Evolutionary conservation across 352 stramenopile genomes (phyloP).

Genomic region (Phytophthora europaea): DNA sequence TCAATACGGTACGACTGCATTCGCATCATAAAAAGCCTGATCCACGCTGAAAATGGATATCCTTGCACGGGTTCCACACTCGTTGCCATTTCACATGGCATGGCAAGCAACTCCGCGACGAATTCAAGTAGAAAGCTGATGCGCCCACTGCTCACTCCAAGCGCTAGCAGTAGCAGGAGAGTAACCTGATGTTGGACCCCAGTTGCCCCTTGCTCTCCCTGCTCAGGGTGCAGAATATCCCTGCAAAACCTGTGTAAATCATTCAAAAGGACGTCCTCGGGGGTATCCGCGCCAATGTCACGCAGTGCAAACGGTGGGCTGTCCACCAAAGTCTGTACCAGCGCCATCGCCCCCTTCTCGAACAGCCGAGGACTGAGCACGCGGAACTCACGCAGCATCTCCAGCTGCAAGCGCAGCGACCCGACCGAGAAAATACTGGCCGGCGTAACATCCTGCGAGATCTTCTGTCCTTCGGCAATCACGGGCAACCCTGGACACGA

Average conservation of each 20-base stretch:
- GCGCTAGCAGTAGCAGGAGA: slow-evolving; percentile 59
- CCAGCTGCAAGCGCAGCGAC: slow-evolving; percentile 73
- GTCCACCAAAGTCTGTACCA: slow-evolving; percentile 69
- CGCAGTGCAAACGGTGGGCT: slow-evolving; percentile 66
- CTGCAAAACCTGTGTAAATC: slow-evolving; percentile 66
- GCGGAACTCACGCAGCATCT: slow-evolving; percentile 74
- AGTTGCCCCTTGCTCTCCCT: slow-evolving; percentile 5
- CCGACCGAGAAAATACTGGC: slow-evolving; percentile 58
- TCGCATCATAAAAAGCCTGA: slow-evolving; percentile 47
- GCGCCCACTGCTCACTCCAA: slow-evolving; percentile 69
- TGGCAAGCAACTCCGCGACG: slow-evolving; percentile 37
- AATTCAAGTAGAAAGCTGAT: slow-evolving; percentile 67
- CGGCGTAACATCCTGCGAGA: slow-evolving; percentile 29
- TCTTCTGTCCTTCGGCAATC: slow-evolving; percentile 3
- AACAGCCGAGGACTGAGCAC: slow-evolving; percentile 53
- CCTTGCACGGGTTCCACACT: slow-evolving; percentile 21
- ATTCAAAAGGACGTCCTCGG: slow-evolving; percentile 51
- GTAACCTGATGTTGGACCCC: slow-evolving; percentile 43
- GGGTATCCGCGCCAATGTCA: slow-evolving; percentile 19
- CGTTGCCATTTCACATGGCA: slow-evolving; percentile 11
- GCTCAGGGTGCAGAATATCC: slow-evolving; percentile 38
- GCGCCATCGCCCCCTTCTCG: slow-evolving; percentile 54
- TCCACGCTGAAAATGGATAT: slow-evolving; percentile 50
- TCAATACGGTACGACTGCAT: slow-evolving; percentile 69
- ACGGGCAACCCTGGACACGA: background rate